Evolutionary conservation across 2,329 filamentous ascomycete species (phyloP).

Genomic region (Fusarium camptoceras): DNA sequence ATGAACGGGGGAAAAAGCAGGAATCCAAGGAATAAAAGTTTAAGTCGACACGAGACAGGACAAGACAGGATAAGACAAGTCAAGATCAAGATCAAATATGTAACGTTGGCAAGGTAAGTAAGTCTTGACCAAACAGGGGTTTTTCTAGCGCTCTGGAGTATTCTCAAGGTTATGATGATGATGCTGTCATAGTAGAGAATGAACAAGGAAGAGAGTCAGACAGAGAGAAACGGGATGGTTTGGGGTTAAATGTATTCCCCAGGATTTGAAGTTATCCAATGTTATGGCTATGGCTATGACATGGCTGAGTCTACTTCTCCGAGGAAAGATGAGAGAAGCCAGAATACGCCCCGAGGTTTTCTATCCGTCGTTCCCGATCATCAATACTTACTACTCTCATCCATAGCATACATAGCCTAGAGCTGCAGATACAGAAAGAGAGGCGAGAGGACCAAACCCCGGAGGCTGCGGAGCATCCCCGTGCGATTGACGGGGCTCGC

Average conservation of each 20-base stretch:
- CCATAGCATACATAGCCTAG: background rate
- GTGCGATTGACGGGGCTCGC: slow-evolving; percentile 16
- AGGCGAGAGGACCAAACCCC: background rate
- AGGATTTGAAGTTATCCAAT: slow-evolving; percentile 19
- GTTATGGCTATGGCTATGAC: background rate
- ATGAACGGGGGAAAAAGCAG: background rate
- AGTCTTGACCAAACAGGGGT: slow-evolving; percentile 27
- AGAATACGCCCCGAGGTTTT: slow-evolving; percentile 10
- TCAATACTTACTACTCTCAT: background rate
- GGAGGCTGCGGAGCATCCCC: slow-evolving; percentile 29
- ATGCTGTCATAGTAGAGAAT: slow-evolving; percentile 22
- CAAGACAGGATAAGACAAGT: background rate
- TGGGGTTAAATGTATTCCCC: slow-evolving; percentile 26
- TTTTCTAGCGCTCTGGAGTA: slow-evolving; percentile 22
- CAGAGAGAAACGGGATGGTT: background rate
- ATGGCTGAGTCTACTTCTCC: slow-evolving; percentile 1
- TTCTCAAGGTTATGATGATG: slow-evolving; percentile 2
- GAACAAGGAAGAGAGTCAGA: background rate
- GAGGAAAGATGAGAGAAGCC: background rate
- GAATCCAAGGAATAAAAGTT: slow-evolving; percentile 8
- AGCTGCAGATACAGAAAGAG: background rate
- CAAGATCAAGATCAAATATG: slow-evolving; percentile 9
- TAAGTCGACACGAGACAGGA: slow-evolving; percentile 6
- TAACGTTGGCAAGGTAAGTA: slow-evolving; percentile 1
- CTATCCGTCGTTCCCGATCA: slow-evolving; percentile 20